Evolutionary conservation across 495 filamentous ascomycete species (phyloP).

Genomic region (Podospora tetraspora): DNA sequence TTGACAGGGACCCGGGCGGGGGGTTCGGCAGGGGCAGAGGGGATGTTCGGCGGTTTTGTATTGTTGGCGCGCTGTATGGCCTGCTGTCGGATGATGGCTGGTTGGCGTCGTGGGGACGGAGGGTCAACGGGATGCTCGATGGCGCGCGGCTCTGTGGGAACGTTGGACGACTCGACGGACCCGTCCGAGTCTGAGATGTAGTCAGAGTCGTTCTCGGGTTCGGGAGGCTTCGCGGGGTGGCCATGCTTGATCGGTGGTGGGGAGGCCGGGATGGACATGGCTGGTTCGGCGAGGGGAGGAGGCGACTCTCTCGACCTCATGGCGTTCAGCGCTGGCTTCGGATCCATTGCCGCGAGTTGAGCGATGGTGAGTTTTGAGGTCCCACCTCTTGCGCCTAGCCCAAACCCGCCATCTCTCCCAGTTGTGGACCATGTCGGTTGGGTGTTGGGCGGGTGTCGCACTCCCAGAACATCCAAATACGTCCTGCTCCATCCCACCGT

Average conservation of each 20-base stretch:
- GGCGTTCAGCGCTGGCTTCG: not conserved
- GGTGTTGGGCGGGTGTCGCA: slow-evolving; percentile 11
- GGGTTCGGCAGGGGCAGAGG: not conserved
- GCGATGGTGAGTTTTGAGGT: not conserved
- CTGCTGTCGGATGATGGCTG: slow-evolving; percentile 10
- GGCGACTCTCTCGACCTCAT: not conserved
- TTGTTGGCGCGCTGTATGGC: not conserved
- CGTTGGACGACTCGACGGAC: slow-evolving; percentile 7
- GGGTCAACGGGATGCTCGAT: not conserved
- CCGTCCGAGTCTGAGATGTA: slow-evolving; percentile 20
- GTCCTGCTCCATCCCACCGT: slow-evolving; percentile 38
- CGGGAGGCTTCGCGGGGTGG: not conserved
- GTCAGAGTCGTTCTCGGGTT: slow-evolving; percentile 7
- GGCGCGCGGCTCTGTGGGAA: not conserved
- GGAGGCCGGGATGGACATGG: not conserved
- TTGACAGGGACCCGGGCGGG: not conserved
- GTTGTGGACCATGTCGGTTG: not conserved
- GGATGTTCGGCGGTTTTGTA: not conserved
- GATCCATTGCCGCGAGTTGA: not conserved
- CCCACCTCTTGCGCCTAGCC: not conserved
- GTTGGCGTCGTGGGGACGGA: slow-evolving; percentile 1
- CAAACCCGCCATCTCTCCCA: not conserved
- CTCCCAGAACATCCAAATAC: slow-evolving; percentile 23
- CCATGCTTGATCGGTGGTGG: not conserved
- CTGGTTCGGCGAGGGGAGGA: not conserved